Conservation (phyloP, 1,284 basidiomycete species). For the Mycena citricolor region DNA sequence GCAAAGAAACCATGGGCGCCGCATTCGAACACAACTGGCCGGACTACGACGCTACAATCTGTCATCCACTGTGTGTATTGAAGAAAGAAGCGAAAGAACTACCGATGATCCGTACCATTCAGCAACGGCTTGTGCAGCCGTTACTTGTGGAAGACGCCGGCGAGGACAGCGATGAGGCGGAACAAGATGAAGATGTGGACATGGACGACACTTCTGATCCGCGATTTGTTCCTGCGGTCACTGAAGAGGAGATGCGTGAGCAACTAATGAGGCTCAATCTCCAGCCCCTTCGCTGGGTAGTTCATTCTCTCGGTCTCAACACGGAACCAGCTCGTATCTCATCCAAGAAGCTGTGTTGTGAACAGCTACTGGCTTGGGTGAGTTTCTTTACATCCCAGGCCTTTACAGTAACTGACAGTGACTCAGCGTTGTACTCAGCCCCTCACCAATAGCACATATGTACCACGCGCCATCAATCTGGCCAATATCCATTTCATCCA, state of each 20-base stretch:
- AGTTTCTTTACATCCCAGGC: neutral
- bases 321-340: neutral
- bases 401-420: neutral
- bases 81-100: constrained; percentile 9
- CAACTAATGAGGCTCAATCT: neutral
- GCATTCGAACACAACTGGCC: constrained; percentile 15
- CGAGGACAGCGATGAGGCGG: constrained; percentile 4
- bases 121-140: constrained; percentile 12
- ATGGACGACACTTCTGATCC: constrained; percentile 9
- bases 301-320: neutral
- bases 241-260: constrained; percentile 3
- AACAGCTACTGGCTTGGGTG: neutral
- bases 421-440: neutral
- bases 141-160: constrained; percentile 1
- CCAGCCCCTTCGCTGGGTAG: neutral
- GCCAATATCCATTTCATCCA: neutral
- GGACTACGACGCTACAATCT: constrained; percentile 10
- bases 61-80: constrained; percentile 4
- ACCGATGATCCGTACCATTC: constrained; percentile 1
- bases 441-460: neutral
- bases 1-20: constrained; percentile 12
- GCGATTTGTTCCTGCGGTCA: constrained; percentile 10
- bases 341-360: neutral
- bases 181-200: constrained; percentile 7
- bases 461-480: neutral